Evolutionary conservation across 495 filamentous ascomycete genomes (phyloP).

Genomic region (Talaromyces trachyspermus): DNA sequence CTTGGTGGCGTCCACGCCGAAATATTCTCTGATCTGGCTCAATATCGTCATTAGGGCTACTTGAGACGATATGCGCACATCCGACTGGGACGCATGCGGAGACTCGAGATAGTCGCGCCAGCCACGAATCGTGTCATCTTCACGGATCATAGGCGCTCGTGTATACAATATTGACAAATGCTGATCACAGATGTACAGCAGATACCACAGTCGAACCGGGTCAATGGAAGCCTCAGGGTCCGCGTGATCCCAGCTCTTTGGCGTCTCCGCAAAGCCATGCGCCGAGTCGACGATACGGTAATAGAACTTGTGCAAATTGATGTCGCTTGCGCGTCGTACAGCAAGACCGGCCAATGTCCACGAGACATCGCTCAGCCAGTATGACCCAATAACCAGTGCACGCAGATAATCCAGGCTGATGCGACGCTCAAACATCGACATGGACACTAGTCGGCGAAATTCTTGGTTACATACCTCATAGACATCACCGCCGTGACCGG

Average conservation of each 20-base stretch:
- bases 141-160: constrained; percentile 33
- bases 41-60: constrained; percentile 32
- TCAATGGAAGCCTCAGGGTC: constrained; percentile 16
- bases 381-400: constrained; percentile 33
- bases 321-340: constrained; percentile 35
- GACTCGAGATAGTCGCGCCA: constrained; percentile 27
- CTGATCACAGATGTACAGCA: constrained; percentile 39
- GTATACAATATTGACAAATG: constrained; percentile 39
- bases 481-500: constrained; percentile 19
- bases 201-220: constrained; percentile 33
- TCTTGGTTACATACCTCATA: constrained; percentile 37
- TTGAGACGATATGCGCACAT: constrained; percentile 29
- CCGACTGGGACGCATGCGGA: constrained; percentile 24
- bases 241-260: constrained; percentile 3
- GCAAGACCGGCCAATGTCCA: constrained; percentile 36
- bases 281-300: constrained; percentile 14
- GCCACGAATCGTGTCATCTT: constrained; percentile 27
- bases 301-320: constrained; percentile 30
- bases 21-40: constrained; percentile 30
- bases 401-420: constrained; percentile 33
- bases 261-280: constrained; percentile 17
- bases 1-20: constrained; percentile 27
- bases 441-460: constrained; percentile 30
- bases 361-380: constrained; percentile 37
- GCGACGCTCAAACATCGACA: constrained; percentile 33